Evolutionary conservation across 208 protist genomes (phyloP).

Genomic region (Porcisia hertigi): DNA sequence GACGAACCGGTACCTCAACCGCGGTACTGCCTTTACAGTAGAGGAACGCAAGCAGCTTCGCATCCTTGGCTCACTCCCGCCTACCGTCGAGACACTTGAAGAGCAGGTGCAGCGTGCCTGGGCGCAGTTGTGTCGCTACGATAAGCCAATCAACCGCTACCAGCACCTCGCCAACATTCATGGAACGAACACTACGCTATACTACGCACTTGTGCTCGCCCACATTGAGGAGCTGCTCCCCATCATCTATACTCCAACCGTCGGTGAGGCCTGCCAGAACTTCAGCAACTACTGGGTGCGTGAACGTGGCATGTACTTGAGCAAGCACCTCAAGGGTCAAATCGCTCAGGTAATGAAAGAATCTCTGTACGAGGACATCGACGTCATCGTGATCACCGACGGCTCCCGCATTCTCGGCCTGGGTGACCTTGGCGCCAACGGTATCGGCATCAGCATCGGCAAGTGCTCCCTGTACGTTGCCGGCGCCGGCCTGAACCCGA

Average conservation of each 20-base stretch:
- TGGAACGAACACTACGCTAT: slow-evolving; percentile 77
- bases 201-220: slow-evolving; percentile 74
- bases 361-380: slow-evolving; percentile 64
- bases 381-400: slow-evolving; percentile 97
- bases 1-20: slow-evolving; percentile 80
- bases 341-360: slow-evolving; percentile 86
- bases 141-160: slow-evolving; percentile 89
- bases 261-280: slow-evolving; percentile 93
- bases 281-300: slow-evolving; percentile 84
- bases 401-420: slow-evolving; percentile 96
- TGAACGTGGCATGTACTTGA: slow-evolving; percentile 92
- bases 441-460: slow-evolving; percentile 95
- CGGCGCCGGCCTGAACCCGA: slow-evolving; percentile 85
- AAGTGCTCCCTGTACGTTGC: slow-evolving; percentile 94
- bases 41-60: slow-evolving; percentile 73
- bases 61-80: slow-evolving; percentile 66
- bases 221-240: slow-evolving; percentile 78
- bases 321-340: slow-evolving; percentile 69
- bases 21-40: slow-evolving; percentile 79
- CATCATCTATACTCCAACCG: slow-evolving; percentile 91
- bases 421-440: slow-evolving; percentile 94
- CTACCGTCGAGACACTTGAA: slow-evolving; percentile 77
- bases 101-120: slow-evolving; percentile 75
- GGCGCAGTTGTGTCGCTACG: slow-evolving; percentile 65
- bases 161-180: slow-evolving; percentile 69